Evolutionary conservation across 805 yeast species (phyloP).

Genomic region (Blastobotrys terrestris): DNA sequence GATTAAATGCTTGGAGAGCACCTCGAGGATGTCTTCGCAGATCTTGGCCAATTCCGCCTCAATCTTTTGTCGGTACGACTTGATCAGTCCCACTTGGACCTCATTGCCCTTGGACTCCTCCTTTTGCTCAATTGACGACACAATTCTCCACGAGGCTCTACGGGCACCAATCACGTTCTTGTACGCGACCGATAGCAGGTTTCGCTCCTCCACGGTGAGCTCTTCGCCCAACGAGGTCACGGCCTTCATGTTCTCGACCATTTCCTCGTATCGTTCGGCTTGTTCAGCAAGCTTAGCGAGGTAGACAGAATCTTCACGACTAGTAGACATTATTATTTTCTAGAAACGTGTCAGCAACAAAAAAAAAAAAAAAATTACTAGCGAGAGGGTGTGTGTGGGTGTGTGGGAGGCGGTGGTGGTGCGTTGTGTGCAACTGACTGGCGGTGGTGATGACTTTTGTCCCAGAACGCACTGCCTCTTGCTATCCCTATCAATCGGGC

Average conservation of each 20-base stretch:
- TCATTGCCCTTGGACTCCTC: slow-evolving; percentile 96
- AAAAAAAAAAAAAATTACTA: neutral
- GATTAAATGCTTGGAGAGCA: slow-evolving; percentile 82
- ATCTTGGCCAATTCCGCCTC: slow-evolving; percentile 88
- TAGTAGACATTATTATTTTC: slow-evolving; percentile 8
- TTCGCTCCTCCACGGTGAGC: slow-evolving; percentile 95
- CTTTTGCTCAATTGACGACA: slow-evolving; percentile 95
- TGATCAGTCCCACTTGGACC: slow-evolving; percentile 79
- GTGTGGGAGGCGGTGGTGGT: neutral
- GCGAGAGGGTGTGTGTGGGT: neutral
- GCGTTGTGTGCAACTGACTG: no score
- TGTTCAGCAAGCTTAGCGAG: slow-evolving; percentile 98
- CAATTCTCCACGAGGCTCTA: slow-evolving; percentile 99
- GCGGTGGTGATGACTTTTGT: neutral
- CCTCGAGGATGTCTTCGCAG: slow-evolving; percentile 88
- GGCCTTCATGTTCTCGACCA: slow-evolving; percentile 97
- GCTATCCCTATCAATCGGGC: neutral
- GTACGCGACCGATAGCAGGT: slow-evolving; percentile 93
- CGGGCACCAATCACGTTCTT: slow-evolving; percentile 98
- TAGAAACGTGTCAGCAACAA: neutral
- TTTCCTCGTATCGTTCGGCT: slow-evolving; percentile 99
- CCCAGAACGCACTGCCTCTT: neutral
- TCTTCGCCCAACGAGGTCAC: slow-evolving; percentile 96
- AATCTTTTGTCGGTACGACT: slow-evolving; percentile 91
- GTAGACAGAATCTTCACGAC: slow-evolving; percentile 23